Evolutionary conservation across 192 early-diverging fungal genomes (phyloP).

Genomic region (Podila minutissima): DNA sequence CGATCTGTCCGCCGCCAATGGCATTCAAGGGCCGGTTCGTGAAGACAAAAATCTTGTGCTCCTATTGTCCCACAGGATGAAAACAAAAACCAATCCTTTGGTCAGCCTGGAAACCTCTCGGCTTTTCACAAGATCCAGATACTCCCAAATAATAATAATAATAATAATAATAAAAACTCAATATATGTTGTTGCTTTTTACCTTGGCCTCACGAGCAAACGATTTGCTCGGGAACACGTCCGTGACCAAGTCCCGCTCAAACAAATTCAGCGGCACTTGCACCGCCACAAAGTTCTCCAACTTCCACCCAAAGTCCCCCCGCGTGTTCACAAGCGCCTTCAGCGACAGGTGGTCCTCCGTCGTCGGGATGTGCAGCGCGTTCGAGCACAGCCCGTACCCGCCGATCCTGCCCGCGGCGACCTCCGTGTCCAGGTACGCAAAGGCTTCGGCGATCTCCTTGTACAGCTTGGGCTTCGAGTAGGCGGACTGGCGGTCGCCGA

Average conservation of each 20-base stretch:
- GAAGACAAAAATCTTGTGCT: constrained; percentile 67
- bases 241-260: constrained; percentile 69
- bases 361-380: constrained; percentile 65
- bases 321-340: constrained; percentile 52
- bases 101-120: not conserved
- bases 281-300: constrained; percentile 66
- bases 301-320: constrained; percentile 43
- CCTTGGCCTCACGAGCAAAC: constrained; percentile 54
- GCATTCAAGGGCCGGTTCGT: constrained; percentile 78
- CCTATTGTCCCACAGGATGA: constrained; percentile 24
- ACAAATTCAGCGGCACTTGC: constrained; percentile 80
- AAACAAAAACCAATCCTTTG: not conserved
- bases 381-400: constrained; percentile 76
- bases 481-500: constrained; percentile 51
- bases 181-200: too few relatives aligned
- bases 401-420: constrained; percentile 67
- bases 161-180: too few relatives aligned
- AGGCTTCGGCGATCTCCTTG: constrained; percentile 65
- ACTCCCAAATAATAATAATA: not conserved
- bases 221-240: constrained; percentile 35
- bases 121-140: not conserved
- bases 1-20: constrained; percentile 65
- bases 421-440: constrained; percentile 70
- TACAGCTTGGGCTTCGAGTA: constrained; percentile 55
- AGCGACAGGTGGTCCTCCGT: constrained; percentile 72